Evolutionary conservation across 768 basidiomycete genomes (phyloP).

Genomic region (Podaxis rugospora): DNA sequence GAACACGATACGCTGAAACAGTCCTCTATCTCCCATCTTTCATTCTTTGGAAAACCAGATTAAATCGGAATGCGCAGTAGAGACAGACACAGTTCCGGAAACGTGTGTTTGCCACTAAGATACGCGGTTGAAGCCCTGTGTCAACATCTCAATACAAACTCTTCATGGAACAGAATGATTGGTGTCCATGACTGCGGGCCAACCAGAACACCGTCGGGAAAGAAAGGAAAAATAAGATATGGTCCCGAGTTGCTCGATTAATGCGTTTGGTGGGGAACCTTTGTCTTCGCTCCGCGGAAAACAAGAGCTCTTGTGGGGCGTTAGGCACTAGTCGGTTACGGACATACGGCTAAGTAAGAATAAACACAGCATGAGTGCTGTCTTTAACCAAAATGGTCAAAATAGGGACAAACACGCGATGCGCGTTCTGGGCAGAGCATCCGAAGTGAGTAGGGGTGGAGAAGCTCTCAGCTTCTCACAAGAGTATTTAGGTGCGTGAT

Average conservation of each 20-base stretch:
- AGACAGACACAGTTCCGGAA: neutral
- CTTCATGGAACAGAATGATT: neutral
- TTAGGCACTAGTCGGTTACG: neutral
- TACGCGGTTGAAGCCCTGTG: neutral
- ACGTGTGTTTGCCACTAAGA: neutral
- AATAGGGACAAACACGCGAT: neutral
- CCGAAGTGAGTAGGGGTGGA: neutral
- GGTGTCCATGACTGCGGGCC: neutral
- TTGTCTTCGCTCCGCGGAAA: constrained; percentile 9
- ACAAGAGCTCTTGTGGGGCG: neutral
- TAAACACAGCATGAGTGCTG: neutral
- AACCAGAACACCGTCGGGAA: neutral
- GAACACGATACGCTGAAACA: neutral
- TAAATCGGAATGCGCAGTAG: neutral
- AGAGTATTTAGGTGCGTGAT: neutral
- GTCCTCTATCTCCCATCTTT: neutral
- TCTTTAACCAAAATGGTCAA: neutral
- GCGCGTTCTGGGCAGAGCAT: neutral
- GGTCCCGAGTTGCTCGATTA: constrained; percentile 5
- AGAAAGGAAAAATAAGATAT: neutral
- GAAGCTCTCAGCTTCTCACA: neutral
- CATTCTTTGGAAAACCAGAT: neutral
- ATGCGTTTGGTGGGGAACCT: neutral
- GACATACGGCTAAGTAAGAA: neutral
- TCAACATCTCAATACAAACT: neutral